phyloP scores from a whole-genome alignment of 164 flowering plant genomes.

The Berberis vulgaris region DNA sequence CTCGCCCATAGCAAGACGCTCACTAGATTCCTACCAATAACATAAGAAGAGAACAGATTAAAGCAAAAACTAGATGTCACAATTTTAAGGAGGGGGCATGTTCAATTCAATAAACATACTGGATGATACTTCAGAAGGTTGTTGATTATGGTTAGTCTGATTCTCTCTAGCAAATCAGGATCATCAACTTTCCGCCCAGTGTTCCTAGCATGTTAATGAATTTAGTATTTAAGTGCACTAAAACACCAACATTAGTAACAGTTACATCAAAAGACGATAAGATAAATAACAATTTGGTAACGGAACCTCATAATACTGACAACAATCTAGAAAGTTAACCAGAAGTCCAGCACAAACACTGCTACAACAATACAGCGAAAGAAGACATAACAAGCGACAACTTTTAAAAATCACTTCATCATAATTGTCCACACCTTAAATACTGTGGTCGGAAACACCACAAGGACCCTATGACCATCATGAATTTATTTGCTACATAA shows the following conservation, averaged over 20 bases:
- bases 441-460: no score
- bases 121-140: slow-evolving; percentile 55
- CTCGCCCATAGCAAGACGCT: slow-evolving; percentile 79
- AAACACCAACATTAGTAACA: not conserved
- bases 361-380: no score
- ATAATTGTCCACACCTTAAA: no score
- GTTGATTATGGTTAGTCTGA: slow-evolving; percentile 35
- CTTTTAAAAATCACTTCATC: no score
- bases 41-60: slow-evolving; percentile 5
- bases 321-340: no score
- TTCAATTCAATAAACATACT: slow-evolving; percentile 29
- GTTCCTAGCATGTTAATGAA: slow-evolving; percentile 31
- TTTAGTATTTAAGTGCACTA: not conserved
- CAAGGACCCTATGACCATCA: no score
- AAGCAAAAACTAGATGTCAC: not conserved
- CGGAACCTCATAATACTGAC: no score
- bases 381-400: no score
- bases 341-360: no score
- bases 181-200: slow-evolving; percentile 87
- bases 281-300: no score
- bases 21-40: slow-evolving; percentile 74
- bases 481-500: no score
- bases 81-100: slow-evolving; percentile 3
- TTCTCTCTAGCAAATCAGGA: slow-evolving; percentile 35
- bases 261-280: no score